Evolutionary conservation across 768 basidiomycete genomes (phyloP), one percentile per base, ranked within the genome.

Genomic region (Clitopilus hobsonii): DNA sequence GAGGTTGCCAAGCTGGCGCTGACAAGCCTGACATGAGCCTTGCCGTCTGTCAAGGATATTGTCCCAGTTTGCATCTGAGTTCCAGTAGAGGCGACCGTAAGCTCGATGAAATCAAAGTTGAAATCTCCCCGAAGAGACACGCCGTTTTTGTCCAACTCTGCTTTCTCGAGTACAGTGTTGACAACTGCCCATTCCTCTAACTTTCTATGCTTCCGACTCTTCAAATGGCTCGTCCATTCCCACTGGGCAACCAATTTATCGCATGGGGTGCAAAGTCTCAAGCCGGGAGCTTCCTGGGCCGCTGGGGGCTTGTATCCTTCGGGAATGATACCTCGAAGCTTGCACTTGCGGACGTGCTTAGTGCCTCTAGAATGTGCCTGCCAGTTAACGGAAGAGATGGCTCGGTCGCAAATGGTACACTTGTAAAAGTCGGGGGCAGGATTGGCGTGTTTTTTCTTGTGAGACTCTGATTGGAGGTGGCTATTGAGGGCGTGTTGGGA

Each of bases 61-160:
- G 16, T 45, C 14, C 52, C 60, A 3, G 58, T 57, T 4, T 51
- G 53, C 2, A 56, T 36, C 0, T 45, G 49, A 1, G 63, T 38
- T 5, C 71, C 73, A 6, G 20, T 47, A 10, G 53, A 38, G 1
- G 74, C 73, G 11, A 62, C 61, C 0, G 58, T 54, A 1, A 66
- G 63, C 16, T 77, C 73, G 6, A 85, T 62, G 30, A 84, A 68
- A 5, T 73, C 81, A 51, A 85, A 78, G 60, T 85, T 75, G 8
- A 78, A 60, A 2, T 66, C 61, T 1, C 74, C 74, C 6, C 71
- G 65, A 8, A 86, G 65, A 0, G 64, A 61, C 6, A 84, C 64
- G 0, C 78, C 82, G 38, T 83, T 69, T 49, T 80, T 81, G 56
- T 85, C 81, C 26, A 70, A 73, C 49, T 81, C 77, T 0, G 81